Evolutionary conservation across 108 stramenopile species (phyloP).

Genomic region (Cyclostephanos invisitatus): DNA sequence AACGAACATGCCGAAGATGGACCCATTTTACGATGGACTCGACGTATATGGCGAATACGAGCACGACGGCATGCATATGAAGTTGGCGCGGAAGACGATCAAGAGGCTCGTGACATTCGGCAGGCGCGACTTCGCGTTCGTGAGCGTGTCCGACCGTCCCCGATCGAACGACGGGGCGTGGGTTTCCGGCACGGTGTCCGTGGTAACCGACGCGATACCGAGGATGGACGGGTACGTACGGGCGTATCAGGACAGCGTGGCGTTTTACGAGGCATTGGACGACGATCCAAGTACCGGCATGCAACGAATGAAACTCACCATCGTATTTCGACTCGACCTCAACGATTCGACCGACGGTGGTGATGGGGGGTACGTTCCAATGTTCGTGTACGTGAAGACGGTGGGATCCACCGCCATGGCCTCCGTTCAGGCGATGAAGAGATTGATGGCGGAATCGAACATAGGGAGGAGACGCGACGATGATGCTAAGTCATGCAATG

Average conservation of each 20-base stretch:
- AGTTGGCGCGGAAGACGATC: slow-evolving; percentile 58
- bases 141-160: slow-evolving; percentile 57
- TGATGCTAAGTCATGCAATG: slow-evolving; percentile 15
- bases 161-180: slow-evolving; percentile 49
- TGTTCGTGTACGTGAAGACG: slow-evolving; percentile 76
- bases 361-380: slow-evolving; percentile 61
- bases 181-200: slow-evolving; percentile 67
- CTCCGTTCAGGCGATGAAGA: slow-evolving; percentile 59
- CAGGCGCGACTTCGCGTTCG: slow-evolving; percentile 70
- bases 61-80: slow-evolving; percentile 54
- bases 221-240: slow-evolving; percentile 47
- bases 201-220: slow-evolving; percentile 46
- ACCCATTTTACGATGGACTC: slow-evolving; percentile 71
- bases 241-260: slow-evolving; percentile 75
- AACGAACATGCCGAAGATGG: slow-evolving; percentile 70
- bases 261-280: slow-evolving; percentile 60
- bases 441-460: slow-evolving; percentile 9
- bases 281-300: slow-evolving; percentile 11
- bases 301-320: slow-evolving; percentile 50
- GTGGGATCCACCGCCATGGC: slow-evolving; percentile 58
- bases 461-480: slow-evolving; percentile 8
- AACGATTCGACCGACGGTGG: slow-evolving; percentile 63
- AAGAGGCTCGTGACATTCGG: slow-evolving; percentile 64
- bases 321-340: slow-evolving; percentile 71
- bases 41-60: slow-evolving; percentile 37